Percentiles rank a stretch among this genome's conserved stretches.
These are phyloP conservation scores for Musa itinerans DNA, from an alignment of 176 grass and related monocot species.

Conservation along the genomic window DNA sequence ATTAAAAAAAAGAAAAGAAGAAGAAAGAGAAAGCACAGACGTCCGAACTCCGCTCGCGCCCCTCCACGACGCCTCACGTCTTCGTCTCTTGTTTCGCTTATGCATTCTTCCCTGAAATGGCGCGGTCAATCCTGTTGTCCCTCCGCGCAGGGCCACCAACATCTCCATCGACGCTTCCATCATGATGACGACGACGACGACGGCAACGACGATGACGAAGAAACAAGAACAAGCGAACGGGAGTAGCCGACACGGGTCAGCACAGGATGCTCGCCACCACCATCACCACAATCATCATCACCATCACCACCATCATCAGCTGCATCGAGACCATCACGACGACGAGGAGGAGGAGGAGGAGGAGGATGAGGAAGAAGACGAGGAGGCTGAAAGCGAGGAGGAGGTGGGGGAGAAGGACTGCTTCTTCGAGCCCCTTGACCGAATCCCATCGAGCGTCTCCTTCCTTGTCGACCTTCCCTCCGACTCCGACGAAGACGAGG, in stretches of 20 bases:
- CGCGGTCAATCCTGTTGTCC: not conserved
- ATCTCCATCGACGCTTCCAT: not conserved
- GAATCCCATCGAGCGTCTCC: slow-evolving; percentile 62
- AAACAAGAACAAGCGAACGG: slow-evolving; percentile 6
- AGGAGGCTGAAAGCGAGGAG: slow-evolving; percentile 6
- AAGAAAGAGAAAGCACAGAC: no score
- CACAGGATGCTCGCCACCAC: not conserved
- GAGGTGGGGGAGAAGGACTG: slow-evolving; percentile 37
- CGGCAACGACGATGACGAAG: not conserved
- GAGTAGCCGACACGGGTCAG: slow-evolving; percentile 5
- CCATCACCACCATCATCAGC: not conserved
- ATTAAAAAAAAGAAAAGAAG: no score
- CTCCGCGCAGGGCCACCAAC: not conserved
- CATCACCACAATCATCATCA: not conserved
- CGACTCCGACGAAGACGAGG: slow-evolving; percentile 51
- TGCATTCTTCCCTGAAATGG: not conserved
- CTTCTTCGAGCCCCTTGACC: slow-evolving; percentile 80
- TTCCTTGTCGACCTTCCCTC: slow-evolving; percentile 57
- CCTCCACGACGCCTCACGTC: slow-evolving; percentile 12
- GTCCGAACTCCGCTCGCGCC: slow-evolving; percentile 3
- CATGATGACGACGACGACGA: not conserved
- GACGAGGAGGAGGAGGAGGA: not conserved
- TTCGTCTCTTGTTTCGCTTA: not conserved
- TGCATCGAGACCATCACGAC: not conserved
- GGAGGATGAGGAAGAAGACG: not conserved